Conservation (phyloP, 2,329 filamentous ascomycete genomes). For the Alternaria longipes region DNA sequence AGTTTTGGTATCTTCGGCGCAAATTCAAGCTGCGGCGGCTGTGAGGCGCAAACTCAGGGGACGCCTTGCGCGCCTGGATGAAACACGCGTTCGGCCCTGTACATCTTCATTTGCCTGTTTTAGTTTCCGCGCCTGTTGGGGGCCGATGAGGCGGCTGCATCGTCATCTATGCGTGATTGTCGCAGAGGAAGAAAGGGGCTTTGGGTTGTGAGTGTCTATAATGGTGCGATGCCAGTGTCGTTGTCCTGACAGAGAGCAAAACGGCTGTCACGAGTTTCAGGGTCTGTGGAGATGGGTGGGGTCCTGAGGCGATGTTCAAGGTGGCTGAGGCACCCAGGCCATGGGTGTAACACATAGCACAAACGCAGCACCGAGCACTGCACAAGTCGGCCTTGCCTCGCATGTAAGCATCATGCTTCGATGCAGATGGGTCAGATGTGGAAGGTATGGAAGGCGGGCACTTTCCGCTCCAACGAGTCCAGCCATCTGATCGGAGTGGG, state of each 20-base stretch:
- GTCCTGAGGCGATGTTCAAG: neutral
- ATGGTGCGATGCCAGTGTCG: neutral
- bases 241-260: slow-evolving; percentile 7
- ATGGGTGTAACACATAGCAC: neutral
- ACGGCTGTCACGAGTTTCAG: slow-evolving; percentile 11
- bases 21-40: slow-evolving; percentile 22
- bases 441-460: slow-evolving; percentile 8
- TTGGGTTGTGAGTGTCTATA: neutral
- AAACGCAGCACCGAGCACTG: neutral
- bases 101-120: slow-evolving; percentile 28
- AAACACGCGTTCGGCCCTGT: slow-evolving; percentile 34
- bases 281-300: slow-evolving; percentile 2
- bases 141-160: slow-evolving; percentile 7
- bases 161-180: neutral
- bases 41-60: slow-evolving; percentile 29
- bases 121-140: slow-evolving; percentile 4
- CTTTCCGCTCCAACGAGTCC: neutral
- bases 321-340: slow-evolving; percentile 1
- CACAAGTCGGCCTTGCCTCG: neutral
- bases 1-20: slow-evolving; percentile 6
- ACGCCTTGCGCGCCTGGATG: slow-evolving; percentile 24
- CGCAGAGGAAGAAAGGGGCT: neutral
- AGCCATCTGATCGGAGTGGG: slow-evolving; percentile 20
- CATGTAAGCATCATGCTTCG: neutral
- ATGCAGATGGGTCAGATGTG: slow-evolving; percentile 2